Conservation (phyloP, 192 early-diverging fungal genomes). For the Coemansia sp. region DNA sequence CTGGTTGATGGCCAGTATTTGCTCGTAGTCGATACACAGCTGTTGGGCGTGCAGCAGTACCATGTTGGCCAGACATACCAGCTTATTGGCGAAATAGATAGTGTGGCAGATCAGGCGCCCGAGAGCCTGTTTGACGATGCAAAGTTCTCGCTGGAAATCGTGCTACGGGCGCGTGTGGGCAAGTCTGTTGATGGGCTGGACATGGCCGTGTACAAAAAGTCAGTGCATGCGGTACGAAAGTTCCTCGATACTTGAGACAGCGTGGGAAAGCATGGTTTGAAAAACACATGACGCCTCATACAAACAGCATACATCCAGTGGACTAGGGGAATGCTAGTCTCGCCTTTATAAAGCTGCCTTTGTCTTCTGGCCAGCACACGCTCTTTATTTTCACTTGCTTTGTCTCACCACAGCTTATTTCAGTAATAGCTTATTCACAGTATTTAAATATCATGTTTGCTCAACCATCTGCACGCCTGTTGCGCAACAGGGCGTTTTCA, state of each 20-base stretch:
- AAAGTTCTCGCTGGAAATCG: constrained; percentile 14
- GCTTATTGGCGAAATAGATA: constrained; percentile 23
- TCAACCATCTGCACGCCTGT: neutral
- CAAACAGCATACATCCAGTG: neutral
- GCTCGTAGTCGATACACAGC: constrained; percentile 23
- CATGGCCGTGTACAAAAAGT: constrained; percentile 27
- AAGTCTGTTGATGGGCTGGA: constrained; percentile 36
- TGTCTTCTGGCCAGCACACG: no score
- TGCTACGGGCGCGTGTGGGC: constrained; percentile 30
- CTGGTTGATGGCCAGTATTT: constrained; percentile 22
- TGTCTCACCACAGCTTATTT: no score
- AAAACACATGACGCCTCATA: neutral
- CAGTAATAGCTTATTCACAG: no score
- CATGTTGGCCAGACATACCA: constrained; percentile 43
- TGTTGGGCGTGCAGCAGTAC: constrained; percentile 35
- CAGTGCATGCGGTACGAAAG: constrained; percentile 27
- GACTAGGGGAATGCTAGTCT: neutral
- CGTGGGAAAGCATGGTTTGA: neutral
- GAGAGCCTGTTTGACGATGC: constrained; percentile 30
- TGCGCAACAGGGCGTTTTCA: constrained; percentile 15
- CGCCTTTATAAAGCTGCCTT: no score
- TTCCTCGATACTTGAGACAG: constrained; percentile 4
- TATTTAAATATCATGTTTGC: neutral
- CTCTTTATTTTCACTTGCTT: no score
- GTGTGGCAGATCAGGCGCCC: neutral